Conservation (phyloP, 768 basidiomycete genomes). For the Tricholoma hemisulphureum region DNA sequence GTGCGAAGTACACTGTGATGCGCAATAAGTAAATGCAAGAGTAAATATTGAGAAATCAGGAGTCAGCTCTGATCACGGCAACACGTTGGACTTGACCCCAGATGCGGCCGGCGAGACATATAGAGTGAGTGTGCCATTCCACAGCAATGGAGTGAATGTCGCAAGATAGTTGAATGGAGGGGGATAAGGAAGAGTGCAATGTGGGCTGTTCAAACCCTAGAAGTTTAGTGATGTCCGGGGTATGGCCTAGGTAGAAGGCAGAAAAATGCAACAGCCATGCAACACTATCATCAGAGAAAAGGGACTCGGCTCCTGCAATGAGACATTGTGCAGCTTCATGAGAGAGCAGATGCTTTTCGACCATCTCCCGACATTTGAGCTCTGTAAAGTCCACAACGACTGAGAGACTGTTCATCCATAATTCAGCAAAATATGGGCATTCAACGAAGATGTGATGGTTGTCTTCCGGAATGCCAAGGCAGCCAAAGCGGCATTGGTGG, state of each 20-base stretch:
- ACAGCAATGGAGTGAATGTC: neutral
- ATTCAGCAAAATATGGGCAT: slow-evolving; percentile 1
- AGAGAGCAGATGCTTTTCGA: neutral
- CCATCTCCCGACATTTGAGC: neutral
- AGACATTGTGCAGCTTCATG: neutral
- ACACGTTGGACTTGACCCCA: too few species aligned
- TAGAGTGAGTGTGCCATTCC: slow-evolving; percentile 1
- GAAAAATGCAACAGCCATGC: slow-evolving; percentile 1
- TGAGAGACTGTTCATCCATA: neutral
- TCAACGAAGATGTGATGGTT: slow-evolving; percentile 7
- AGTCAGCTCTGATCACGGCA: neutral
- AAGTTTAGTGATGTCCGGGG: neutral
- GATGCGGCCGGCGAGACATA: slow-evolving; percentile 2
- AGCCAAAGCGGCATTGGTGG: slow-evolving; percentile 1
- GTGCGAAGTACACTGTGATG: neutral
- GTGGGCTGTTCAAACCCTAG: neutral
- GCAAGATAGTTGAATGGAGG: neutral
- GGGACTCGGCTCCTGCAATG: slow-evolving; percentile 3
- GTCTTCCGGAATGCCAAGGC: neutral
- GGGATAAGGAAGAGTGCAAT: neutral
- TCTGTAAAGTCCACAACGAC: neutral
- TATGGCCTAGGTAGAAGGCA: slow-evolving; percentile 4
- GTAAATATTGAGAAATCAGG: too few species aligned
- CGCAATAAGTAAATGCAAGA: too few species aligned
- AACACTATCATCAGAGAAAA: neutral